Evolutionary conservation across 2,329 filamentous ascomycete species (phyloP).

Genomic region (Ophiostoma triangulosporum): DNA sequence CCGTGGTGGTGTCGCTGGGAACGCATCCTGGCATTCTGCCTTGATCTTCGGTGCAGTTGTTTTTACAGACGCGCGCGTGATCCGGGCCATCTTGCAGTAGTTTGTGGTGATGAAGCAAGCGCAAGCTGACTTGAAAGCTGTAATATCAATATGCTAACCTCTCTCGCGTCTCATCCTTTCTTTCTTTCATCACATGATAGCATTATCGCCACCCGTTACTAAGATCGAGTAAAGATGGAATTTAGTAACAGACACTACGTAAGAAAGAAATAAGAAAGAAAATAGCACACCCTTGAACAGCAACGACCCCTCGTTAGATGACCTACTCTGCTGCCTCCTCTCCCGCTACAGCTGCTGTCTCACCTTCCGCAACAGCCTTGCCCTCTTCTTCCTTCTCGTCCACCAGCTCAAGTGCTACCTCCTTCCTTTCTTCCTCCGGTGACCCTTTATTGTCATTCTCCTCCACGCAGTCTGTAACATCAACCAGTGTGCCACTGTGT

Average conservation of each 20-base stretch:
- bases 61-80: not conserved
- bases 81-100: not conserved
- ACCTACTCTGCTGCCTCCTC: too few species aligned
- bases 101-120: not conserved
- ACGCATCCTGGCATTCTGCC: not conserved
- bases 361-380: not conserved
- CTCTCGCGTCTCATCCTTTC: not conserved
- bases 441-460: not conserved
- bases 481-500: not conserved
- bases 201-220: not conserved
- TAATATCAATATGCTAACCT: not conserved
- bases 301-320: too few species aligned
- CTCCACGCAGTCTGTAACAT: not conserved
- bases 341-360: too few species aligned
- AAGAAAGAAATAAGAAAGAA: too few species aligned
- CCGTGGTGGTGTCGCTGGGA: not conserved
- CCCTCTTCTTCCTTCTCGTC: not conserved
- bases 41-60: not conserved
- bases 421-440: not conserved
- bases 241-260: not conserved
- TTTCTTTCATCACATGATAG: not conserved
- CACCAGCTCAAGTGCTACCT: not conserved
- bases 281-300: too few species aligned
- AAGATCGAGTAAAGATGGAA: not conserved
- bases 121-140: not conserved